Conservation (phyloP, 2,329 filamentous ascomycete genomes). For the Exophiala bonariae region DNA sequence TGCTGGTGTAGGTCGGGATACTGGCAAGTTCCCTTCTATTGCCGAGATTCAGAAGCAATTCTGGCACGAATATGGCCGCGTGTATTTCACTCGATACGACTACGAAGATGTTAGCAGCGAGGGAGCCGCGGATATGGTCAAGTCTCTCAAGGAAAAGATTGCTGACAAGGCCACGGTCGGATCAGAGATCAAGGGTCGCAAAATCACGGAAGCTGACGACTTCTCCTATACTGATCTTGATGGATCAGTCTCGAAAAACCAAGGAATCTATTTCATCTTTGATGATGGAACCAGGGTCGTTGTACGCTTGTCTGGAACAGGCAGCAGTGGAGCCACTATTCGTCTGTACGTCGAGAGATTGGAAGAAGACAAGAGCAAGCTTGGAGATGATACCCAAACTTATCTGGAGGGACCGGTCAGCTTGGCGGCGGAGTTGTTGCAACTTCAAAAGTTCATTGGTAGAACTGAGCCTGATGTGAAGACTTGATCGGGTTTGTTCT, state of each 20-base stretch:
- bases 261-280: slow-evolving; percentile 93
- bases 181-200: slow-evolving; percentile 77
- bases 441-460: slow-evolving; percentile 91
- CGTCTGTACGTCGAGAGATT: slow-evolving; percentile 97
- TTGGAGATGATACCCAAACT: slow-evolving; percentile 81
- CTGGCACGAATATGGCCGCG: slow-evolving; percentile 93
- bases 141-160: slow-evolving; percentile 76
- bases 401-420: slow-evolving; percentile 89
- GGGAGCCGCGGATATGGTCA: slow-evolving; percentile 86
- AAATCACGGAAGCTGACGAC: slow-evolving; percentile 86
- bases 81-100: slow-evolving; percentile 98
- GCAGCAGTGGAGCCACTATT: slow-evolving; percentile 93
- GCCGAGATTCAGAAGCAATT: slow-evolving; percentile 96
- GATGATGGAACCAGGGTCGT: slow-evolving; percentile 93
- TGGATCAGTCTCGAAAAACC: slow-evolving; percentile 90
- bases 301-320: slow-evolving; percentile 90
- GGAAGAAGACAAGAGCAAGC: slow-evolving; percentile 75
- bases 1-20: slow-evolving; percentile 83
- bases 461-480: slow-evolving; percentile 94
- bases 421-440: slow-evolving; percentile 79
- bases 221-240: slow-evolving; percentile 99
- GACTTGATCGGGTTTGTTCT: slow-evolving; percentile 61
- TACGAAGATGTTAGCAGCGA: slow-evolving; percentile 94
- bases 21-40: slow-evolving; percentile 70
- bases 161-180: slow-evolving; percentile 74